Conservation (phyloP, 2,329 filamentous ascomycete species). For the Cercospora sojina region DNA sequence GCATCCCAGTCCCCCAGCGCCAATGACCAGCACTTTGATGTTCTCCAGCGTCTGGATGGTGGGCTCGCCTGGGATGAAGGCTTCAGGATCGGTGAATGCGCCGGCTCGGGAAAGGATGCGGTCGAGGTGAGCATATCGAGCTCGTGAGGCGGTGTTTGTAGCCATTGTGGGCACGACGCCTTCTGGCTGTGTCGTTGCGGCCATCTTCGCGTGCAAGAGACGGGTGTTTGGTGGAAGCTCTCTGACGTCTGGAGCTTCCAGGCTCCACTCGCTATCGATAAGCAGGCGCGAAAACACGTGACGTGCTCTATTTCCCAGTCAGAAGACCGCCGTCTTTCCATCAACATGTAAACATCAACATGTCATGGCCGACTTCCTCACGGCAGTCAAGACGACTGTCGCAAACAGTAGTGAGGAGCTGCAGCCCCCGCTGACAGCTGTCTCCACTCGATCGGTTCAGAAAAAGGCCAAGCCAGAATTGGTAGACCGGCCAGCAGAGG, state of each 20-base stretch:
- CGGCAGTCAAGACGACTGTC: conserved; percentile 47
- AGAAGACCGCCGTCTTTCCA: not conserved
- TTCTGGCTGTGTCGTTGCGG: conserved; percentile 26
- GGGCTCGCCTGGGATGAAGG: conserved; percentile 47
- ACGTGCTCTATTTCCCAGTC: not conserved
- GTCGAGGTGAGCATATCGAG: conserved; percentile 71
- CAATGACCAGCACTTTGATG: conserved; percentile 66
- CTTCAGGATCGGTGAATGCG: conserved; percentile 70
- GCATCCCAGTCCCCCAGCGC: conserved; percentile 89
- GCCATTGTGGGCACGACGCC: conserved; percentile 9
- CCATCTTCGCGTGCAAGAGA: conserved; percentile 19
- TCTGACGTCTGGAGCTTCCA: not conserved
- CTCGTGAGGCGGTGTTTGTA: conserved; percentile 46
- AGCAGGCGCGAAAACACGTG: conserved; percentile 4
- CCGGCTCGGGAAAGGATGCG: conserved; percentile 73
- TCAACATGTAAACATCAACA: conserved; percentile 28
- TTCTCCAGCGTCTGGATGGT: conserved; percentile 60
- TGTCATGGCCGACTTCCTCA: conserved; percentile 52
- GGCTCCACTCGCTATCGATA: conserved; percentile 13
- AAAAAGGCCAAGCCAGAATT: conserved; percentile 1
- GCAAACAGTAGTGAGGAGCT: not conserved
- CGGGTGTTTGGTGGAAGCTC: not conserved
- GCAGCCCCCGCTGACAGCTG: conserved; percentile 15
- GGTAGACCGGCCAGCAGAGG: not conserved
- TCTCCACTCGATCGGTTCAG: conserved; percentile 11